Conservation (phyloP, 108 stramenopile genomes). For the Nitzschia putrida region DNA sequence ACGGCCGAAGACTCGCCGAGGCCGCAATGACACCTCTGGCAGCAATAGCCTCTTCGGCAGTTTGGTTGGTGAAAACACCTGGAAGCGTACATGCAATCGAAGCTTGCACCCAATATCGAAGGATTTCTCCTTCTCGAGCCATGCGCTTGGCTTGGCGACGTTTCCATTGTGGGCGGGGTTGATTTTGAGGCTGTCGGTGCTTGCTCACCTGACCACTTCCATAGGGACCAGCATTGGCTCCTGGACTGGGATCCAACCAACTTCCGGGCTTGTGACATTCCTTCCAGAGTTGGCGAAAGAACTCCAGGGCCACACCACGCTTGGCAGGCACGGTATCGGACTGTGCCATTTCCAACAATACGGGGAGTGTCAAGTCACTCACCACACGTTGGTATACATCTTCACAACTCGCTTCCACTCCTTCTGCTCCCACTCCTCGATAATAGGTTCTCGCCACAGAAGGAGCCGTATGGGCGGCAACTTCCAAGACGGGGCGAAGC, state of each 20-base stretch:
- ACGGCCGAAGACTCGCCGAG: conserved; percentile 70
- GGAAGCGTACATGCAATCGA: conserved; percentile 63
- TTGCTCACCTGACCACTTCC: conserved; percentile 32
- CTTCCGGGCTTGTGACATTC: conserved; percentile 75
- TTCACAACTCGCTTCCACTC: conserved; percentile 68
- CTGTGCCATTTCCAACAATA: conserved; percentile 78
- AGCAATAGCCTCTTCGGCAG: conserved; percentile 59
- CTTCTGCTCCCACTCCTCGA: conserved; percentile 44
- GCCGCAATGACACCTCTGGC: conserved; percentile 73
- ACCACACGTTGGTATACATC: conserved; percentile 73
- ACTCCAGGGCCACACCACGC: conserved; percentile 63
- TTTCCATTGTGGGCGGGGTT: conserved; percentile 45
- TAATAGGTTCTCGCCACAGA: conserved; percentile 73
- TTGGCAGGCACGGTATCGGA: conserved; percentile 72
- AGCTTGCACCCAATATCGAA: conserved; percentile 79
- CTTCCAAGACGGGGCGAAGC: conserved; percentile 75
- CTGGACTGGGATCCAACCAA: conserved; percentile 61
- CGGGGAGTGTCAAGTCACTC: conserved; percentile 72
- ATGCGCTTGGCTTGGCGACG: conserved; percentile 50
- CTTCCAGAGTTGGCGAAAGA: conserved; percentile 68
- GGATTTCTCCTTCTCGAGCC: conserved; percentile 64
- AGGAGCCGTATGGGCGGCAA: conserved; percentile 80
- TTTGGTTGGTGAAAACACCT: conserved; percentile 67
- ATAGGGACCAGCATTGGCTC: conserved; percentile 38
- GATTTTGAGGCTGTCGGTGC: conserved; percentile 12